A percentile compares a stretch with the other conserved stretches of the same genome.
Evolutionary conservation across 768 basidiomycete genomes (phyloP).

Genomic region (Trametes maxima): DNA sequence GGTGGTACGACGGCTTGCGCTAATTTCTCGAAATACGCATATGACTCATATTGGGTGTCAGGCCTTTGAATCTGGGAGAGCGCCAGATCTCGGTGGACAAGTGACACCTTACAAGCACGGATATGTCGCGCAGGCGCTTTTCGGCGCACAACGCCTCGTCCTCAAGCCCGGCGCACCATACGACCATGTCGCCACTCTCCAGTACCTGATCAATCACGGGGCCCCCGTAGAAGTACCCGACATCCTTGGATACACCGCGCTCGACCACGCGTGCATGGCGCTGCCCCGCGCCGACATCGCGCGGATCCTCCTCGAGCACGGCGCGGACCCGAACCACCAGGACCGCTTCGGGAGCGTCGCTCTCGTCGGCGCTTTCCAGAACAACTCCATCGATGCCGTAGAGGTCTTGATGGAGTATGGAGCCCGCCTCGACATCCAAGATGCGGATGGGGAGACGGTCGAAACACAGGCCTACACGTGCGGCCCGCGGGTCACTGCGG

Average conservation of each 20-base stretch:
- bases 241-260: slow-evolving; percentile 51
- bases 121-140: slow-evolving; percentile 20
- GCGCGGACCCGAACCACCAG: slow-evolving; percentile 52
- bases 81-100: slow-evolving; percentile 21
- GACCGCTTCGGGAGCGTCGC: slow-evolving; percentile 53
- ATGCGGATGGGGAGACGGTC: slow-evolving; percentile 44
- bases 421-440: slow-evolving; percentile 45
- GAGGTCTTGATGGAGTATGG: slow-evolving; percentile 53
- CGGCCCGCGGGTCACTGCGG: slow-evolving; percentile 50
- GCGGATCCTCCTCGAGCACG: slow-evolving; percentile 44
- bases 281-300: slow-evolving; percentile 35
- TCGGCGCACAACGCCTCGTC: slow-evolving; percentile 23
- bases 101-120: slow-evolving; percentile 27
- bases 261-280: slow-evolving; percentile 47
- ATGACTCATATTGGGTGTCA: neutral
- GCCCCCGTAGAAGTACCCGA: slow-evolving; percentile 45
- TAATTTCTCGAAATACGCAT: too few species aligned
- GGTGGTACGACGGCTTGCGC: neutral
- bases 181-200: slow-evolving; percentile 40
- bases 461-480: slow-evolving; percentile 34
- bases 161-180: slow-evolving; percentile 5
- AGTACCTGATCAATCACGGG: slow-evolving; percentile 45
- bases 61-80: slow-evolving; percentile 15
- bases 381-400: slow-evolving; percentile 27
- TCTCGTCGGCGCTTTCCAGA: slow-evolving; percentile 27